Conservation (phyloP, 352 stramenopile genomes). For the Globisporangium viniferum region DNA sequence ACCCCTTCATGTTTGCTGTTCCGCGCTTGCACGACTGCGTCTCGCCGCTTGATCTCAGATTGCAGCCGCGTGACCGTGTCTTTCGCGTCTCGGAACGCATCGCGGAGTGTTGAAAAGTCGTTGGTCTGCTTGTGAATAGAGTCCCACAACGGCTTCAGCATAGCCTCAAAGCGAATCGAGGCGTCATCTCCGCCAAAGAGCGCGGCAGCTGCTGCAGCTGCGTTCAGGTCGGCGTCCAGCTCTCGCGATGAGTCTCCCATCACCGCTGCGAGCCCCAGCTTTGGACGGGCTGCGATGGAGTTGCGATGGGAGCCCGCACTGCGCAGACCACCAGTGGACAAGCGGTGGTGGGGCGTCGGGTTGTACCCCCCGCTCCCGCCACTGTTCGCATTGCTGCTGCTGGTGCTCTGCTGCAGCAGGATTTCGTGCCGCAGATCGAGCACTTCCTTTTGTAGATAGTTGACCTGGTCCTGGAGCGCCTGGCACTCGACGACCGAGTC, state of each 20-base stretch:
- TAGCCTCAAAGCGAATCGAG: slow-evolving; percentile 1
- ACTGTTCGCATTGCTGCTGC: slow-evolving; percentile 4
- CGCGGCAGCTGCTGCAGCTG: slow-evolving; percentile 18
- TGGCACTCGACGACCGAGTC: slow-evolving; percentile 82
- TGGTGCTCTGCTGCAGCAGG: slow-evolving; percentile 55
- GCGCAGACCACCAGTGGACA: slow-evolving; percentile 40
- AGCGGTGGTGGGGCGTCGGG: slow-evolving; percentile 50
- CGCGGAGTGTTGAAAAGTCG: slow-evolving; percentile 54
- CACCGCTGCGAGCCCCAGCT: slow-evolving; percentile 21
- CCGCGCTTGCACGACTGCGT: slow-evolving; percentile 69
- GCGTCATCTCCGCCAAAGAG: slow-evolving; percentile 4
- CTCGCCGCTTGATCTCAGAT: slow-evolving; percentile 78
- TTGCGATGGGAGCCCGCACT: slow-evolving; percentile 9
- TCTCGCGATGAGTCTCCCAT: slow-evolving; percentile 15
- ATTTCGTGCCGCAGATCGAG: slow-evolving; percentile 77
- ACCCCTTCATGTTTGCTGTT: slow-evolving; percentile 75
- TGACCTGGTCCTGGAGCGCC: slow-evolving; percentile 66
- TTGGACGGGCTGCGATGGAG: background rate
- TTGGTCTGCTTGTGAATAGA: slow-evolving; percentile 80
- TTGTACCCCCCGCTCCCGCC: slow-evolving; percentile 25
- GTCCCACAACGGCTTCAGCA: slow-evolving; percentile 73
- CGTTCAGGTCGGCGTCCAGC: slow-evolving; percentile 24
- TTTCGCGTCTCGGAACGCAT: slow-evolving; percentile 69
- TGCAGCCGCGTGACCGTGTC: slow-evolving; percentile 69
- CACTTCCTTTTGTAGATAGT: slow-evolving; percentile 74